Percentiles rank a stretch among this genome's conserved stretches.
These are phyloP conservation scores for Asterophora lycoperdoides DNA, from an alignment of 768 basidiomycete genomes.

Conservation along the genomic window DNA sequence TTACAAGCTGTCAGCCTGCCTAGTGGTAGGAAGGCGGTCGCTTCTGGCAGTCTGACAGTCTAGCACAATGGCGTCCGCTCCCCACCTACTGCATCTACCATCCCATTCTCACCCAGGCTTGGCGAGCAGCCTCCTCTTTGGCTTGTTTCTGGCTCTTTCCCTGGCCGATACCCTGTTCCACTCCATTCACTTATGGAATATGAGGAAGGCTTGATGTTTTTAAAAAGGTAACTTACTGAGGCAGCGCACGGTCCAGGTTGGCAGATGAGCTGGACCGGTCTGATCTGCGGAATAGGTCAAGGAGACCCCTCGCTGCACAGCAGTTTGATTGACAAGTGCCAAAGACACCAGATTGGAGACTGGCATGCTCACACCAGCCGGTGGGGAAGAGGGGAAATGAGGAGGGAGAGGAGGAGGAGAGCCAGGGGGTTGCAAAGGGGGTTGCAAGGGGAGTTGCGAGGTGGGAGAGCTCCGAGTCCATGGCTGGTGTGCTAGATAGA, in stretches of 20 bases:
- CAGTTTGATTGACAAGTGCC: constrained; percentile 51
- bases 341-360: constrained; percentile 32
- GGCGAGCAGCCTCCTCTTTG: constrained; percentile 63
- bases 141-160: constrained; percentile 64
- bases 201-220: background rate
- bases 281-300: constrained; percentile 47
- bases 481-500: constrained; percentile 6
- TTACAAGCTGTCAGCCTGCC: constrained; percentile 18
- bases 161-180: constrained; percentile 43
- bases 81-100: constrained; percentile 34
- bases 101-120: constrained; percentile 49
- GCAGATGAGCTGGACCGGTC: constrained; percentile 49
- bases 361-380: constrained; percentile 4
- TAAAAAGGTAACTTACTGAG: constrained; percentile 33
- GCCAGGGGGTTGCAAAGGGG: constrained; percentile 23
- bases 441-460: constrained; percentile 3
- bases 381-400: constrained; percentile 25
- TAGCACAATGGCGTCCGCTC: constrained; percentile 13
- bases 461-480: constrained; percentile 15
- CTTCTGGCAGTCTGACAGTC: constrained; percentile 16
- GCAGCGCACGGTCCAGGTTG: constrained; percentile 55
- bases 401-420: constrained; percentile 33
- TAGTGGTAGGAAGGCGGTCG: constrained; percentile 6
- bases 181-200: constrained; percentile 40
- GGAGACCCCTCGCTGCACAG: constrained; percentile 38